Evolutionary conservation across 2,329 filamentous ascomycete species (phyloP), one percentile per base, ranked within the genome.

Genomic region (Teratosphaeria zuluensis): DNA sequence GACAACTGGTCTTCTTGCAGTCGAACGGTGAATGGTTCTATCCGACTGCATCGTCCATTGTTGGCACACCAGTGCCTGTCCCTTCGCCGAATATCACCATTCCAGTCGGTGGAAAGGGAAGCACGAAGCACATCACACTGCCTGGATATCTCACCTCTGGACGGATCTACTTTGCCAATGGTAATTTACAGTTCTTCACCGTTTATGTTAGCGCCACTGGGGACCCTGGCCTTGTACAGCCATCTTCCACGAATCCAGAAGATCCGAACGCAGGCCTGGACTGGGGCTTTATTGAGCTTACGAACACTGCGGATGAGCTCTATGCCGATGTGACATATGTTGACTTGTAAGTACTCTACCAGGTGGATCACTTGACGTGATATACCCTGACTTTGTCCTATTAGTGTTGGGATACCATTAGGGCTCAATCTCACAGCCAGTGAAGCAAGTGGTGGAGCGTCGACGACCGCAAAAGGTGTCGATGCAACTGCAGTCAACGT

Each of bases 381-480:
- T 14, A 35, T 35, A 35, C 8, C 33, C 33, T 28, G 24, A 28
- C 24, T 28, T 28, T 28, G 24, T 28, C 24, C 24, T 28, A 28
- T 19, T n/a, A 48, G 42, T 48, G 33, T 58, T 48, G 56, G 56
- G 9, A 33, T 58, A 14, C 51, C 52, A 0, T 75, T 83, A n/a
- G 78, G 79, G 48, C 77, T 86, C 62, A 69, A 73, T 60, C 78
- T 86, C 53, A 72, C 73, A 57, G 80, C 78, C 60, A 75, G 75
- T 21, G 69, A 73, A 57, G 80, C 78, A 61, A 75, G 75, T 21
- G 69, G 72, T 52, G 81, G 80, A 52, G 62, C 64, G 11, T 68
- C 74, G 19, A 53, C 80, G 75, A 16, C 72, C 53, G 69, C 68
- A 87, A 86, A 68, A 76, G 87, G 87, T 2, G 81, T 88, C 70